phyloP scores from a whole-genome alignment of 2,329 filamentous ascomycete species.

The Paracorniculantispora psalliotae region DNA sequence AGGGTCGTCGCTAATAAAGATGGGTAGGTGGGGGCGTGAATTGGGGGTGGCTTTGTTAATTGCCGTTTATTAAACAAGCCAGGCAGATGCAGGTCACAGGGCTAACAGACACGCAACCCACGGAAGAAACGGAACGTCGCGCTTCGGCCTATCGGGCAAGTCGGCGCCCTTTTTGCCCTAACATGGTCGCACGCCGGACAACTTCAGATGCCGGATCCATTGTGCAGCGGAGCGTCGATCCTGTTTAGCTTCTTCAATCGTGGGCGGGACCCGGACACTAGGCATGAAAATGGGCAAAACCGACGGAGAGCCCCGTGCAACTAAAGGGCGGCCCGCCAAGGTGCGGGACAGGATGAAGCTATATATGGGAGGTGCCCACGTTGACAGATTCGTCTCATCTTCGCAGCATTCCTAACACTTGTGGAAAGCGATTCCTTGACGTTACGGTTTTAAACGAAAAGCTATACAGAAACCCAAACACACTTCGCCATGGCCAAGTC shows the following conservation, averaged over 20 bases:
- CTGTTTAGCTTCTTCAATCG: background rate
- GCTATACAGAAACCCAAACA: background rate
- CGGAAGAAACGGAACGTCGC: slow-evolving; percentile 3
- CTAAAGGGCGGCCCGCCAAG: background rate
- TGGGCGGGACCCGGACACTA: background rate
- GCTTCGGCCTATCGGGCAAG: background rate
- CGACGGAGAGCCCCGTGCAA: background rate
- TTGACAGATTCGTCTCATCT: background rate
- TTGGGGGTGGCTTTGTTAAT: background rate
- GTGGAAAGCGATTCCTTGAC: background rate
- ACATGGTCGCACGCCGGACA: background rate
- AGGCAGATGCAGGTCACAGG: background rate
- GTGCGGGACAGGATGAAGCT: background rate
- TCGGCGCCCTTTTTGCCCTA: background rate
- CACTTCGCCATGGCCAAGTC: slow-evolving; percentile 2
- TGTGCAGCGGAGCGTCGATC: background rate
- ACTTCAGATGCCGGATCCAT: background rate
- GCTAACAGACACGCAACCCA: background rate
- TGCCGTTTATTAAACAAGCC: background rate
- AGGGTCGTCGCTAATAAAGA: background rate
- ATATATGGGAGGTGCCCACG: background rate
- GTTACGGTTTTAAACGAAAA: background rate
- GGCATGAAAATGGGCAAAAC: background rate
- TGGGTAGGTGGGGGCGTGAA: background rate
- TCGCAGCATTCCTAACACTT: background rate